These are phyloP conservation scores for Scleroderma citrinum DNA, from an alignment of 768 basidiomycete genomes.

Conservation along the genomic window DNA sequence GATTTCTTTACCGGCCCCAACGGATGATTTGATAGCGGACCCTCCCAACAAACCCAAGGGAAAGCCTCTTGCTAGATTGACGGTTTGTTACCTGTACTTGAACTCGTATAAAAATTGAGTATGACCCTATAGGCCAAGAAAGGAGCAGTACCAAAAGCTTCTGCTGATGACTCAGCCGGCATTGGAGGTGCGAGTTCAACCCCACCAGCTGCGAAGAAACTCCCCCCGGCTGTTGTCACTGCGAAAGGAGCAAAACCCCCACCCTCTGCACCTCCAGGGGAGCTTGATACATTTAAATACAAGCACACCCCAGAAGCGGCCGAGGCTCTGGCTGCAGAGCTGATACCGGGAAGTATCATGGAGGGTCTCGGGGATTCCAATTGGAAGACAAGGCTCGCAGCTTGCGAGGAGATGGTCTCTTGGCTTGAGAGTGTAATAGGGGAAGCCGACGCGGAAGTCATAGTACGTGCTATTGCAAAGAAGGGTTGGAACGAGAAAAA, in stretches of 20 bases:
- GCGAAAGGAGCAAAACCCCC: conserved; percentile 42
- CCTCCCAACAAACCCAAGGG: conserved; percentile 39
- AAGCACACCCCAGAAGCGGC: conserved; percentile 91
- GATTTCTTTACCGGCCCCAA: conserved; percentile 9
- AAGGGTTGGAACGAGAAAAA: conserved; percentile 99
- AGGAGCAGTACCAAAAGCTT: conserved; percentile 30
- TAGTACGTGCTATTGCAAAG: conserved; percentile 83
- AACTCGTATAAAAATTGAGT: neutral
- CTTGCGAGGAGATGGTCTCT: conserved; percentile 74
- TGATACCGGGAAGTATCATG: conserved; percentile 66
- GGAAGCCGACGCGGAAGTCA: conserved; percentile 76
- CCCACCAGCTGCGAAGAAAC: conserved; percentile 38
- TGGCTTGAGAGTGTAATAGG: conserved; percentile 74
- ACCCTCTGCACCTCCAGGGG: conserved; percentile 43
- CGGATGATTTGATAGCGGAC: conserved; percentile 18
- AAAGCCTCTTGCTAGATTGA: conserved; percentile 47
- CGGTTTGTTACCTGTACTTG: conserved; percentile 22
- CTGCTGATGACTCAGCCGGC: conserved; percentile 22
- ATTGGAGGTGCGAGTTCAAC: conserved; percentile 16
- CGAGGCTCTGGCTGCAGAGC: conserved; percentile 65
- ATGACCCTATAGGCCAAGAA: conserved; percentile 47
- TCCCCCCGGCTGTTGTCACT: conserved; percentile 31
- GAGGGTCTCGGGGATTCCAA: conserved; percentile 78
- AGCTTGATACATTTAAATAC: conserved; percentile 84
- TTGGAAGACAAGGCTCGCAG: conserved; percentile 90